phyloP scores from a whole-genome alignment of 768 basidiomycete species.

The Tylopilus balloui region DNA sequence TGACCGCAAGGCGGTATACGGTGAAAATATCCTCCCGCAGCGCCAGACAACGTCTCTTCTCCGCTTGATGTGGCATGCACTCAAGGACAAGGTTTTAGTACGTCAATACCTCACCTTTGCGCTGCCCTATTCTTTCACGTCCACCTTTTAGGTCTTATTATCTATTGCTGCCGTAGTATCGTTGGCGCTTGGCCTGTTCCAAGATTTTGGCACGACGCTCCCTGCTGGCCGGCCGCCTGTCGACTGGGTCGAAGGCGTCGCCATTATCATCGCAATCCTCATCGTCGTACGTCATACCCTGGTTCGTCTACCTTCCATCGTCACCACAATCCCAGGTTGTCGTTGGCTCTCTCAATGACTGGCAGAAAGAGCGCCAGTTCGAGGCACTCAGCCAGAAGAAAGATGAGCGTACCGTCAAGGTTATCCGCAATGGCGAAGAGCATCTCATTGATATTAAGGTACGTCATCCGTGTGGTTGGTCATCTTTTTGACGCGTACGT shows the following conservation, averaged over 20 bases:
- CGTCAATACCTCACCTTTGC: constrained; percentile 24
- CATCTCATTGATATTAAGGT: constrained; percentile 80
- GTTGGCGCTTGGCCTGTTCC: constrained; percentile 89
- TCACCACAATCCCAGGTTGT: constrained; percentile 49
- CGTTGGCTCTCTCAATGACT: constrained; percentile 95
- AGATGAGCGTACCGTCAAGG: constrained; percentile 88
- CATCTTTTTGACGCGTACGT: constrained; percentile 10
- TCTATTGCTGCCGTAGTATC: constrained; percentile 92
- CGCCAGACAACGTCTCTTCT: constrained; percentile 68
- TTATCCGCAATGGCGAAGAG: constrained; percentile 69
- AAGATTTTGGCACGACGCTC: constrained; percentile 77
- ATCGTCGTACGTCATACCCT: constrained; percentile 56
- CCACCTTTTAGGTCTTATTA: constrained; percentile 63
- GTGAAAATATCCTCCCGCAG: constrained; percentile 67
- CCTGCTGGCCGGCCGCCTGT: constrained; percentile 65
- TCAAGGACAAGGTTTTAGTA: constrained; percentile 89
- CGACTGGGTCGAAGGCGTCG: constrained; percentile 96
- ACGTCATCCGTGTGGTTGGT: background rate
- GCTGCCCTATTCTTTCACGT: constrained; percentile 4
- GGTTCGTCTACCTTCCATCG: background rate
- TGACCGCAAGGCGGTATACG: constrained; percentile 65
- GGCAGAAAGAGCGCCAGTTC: constrained; percentile 98
- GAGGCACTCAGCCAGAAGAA: constrained; percentile 88
- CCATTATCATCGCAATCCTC: constrained; percentile 69
- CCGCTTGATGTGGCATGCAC: constrained; percentile 76